phyloP scores from a whole-genome alignment of 192 early-diverging fungal species.

The Coemansia sp. region DNA sequence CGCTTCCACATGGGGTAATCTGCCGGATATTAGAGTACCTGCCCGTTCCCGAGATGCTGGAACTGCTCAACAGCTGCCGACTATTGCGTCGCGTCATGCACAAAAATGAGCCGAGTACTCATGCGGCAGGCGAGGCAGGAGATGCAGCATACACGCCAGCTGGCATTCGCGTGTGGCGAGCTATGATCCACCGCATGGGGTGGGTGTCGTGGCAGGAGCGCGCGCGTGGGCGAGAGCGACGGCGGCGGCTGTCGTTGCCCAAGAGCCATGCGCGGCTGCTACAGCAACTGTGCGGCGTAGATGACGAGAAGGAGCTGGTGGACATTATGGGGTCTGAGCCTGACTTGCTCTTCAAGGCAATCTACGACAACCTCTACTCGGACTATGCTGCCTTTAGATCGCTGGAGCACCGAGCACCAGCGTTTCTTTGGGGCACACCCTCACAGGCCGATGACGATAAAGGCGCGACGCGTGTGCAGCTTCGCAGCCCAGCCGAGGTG shows the following conservation, averaged over 20 bases:
- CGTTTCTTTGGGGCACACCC: neutral
- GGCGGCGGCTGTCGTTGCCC: conserved; percentile 28
- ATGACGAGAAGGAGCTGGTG: conserved; percentile 25
- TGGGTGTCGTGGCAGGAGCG: conserved; percentile 44
- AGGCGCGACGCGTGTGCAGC: neutral
- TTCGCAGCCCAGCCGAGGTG: conserved; percentile 14
- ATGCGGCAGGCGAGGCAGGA: conserved; percentile 13
- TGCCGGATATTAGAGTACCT: conserved; percentile 25
- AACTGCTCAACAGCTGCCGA: conserved; percentile 40
- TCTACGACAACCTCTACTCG: conserved; percentile 30
- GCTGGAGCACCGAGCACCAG: conserved; percentile 7
- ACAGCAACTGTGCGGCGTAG: conserved; percentile 30
- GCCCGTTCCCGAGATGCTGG: conserved; percentile 31
- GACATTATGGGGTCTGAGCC: conserved; percentile 31
- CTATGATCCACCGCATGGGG: conserved; percentile 39
- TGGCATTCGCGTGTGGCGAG: conserved; percentile 41
- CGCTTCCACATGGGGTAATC: conserved; percentile 33
- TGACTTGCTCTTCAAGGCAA: conserved; percentile 50
- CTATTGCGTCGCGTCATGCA: conserved; percentile 43
- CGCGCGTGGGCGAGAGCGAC: conserved; percentile 26
- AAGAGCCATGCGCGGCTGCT: conserved; percentile 30
- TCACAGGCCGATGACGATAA: neutral
- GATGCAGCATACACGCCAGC: conserved; percentile 27
- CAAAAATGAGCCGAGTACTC: conserved; percentile 14
- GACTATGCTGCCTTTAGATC: conserved; percentile 36